Conservation (phyloP, 2,329 filamentous ascomycete genomes). For the Penicillium frequentans region DNA sequence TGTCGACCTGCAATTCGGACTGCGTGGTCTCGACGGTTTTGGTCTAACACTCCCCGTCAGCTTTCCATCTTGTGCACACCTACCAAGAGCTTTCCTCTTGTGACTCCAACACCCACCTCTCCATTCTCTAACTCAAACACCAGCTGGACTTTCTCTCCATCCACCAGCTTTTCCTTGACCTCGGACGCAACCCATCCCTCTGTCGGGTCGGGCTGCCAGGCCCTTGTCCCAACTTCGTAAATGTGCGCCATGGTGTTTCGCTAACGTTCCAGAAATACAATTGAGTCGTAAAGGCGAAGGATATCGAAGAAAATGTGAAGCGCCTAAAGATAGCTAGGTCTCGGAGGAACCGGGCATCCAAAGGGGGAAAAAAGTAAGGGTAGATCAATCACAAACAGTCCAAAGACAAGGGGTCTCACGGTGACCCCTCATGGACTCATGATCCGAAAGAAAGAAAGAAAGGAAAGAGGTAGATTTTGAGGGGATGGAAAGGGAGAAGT, state of each 20-base stretch:
- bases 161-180: conserved; percentile 78
- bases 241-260: conserved; percentile 76
- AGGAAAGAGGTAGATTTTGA: conserved; percentile 2
- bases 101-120: conserved; percentile 61
- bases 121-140: conserved; percentile 90
- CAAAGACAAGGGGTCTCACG: conserved; percentile 26
- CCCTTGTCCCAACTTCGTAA: conserved; percentile 94
- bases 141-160: conserved; percentile 84
- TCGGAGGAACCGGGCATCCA: background rate
- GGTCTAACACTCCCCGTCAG: conserved; percentile 53
- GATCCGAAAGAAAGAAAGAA: conserved; percentile 20
- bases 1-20: conserved; percentile 73
- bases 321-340: conserved; percentile 2
- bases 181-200: conserved; percentile 98
- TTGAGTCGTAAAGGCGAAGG: background rate
- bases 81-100: background rate
- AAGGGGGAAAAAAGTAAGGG: conserved; percentile 9
- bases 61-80: background rate
- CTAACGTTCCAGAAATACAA: background rate
- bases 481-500: conserved; percentile 3
- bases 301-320: background rate
- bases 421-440: conserved; percentile 27
- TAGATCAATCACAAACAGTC: conserved; percentile 20
- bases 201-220: conserved; percentile 94
- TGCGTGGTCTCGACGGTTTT: conserved; percentile 77